phyloP scores from a whole-genome alignment of 768 basidiomycete genomes.

The Crepidotus variabilis region DNA sequence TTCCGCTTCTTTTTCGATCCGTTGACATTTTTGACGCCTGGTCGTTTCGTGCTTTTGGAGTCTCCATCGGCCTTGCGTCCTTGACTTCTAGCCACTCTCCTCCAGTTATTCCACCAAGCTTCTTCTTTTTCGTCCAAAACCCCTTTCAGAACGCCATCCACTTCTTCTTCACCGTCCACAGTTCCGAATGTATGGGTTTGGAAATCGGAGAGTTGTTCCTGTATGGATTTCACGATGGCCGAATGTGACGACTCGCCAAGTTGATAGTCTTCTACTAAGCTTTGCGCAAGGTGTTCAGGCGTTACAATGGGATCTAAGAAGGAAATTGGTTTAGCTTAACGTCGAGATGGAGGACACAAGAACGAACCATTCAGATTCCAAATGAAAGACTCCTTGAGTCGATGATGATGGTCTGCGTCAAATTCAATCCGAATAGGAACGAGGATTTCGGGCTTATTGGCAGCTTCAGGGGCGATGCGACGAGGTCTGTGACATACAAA shows the following conservation, averaged over 20 bases:
- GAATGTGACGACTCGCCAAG: constrained; percentile 63
- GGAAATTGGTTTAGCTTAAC: neutral
- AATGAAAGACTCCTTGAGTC: constrained; percentile 90
- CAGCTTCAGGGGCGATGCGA: constrained; percentile 50
- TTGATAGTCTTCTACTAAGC: constrained; percentile 86
- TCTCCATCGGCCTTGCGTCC: constrained; percentile 21
- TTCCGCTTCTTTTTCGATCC: constrained; percentile 12
- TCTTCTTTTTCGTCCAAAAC: constrained; percentile 44
- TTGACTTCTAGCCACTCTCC: constrained; percentile 45
- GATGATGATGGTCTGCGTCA: constrained; percentile 87
- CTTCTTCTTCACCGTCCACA: constrained; percentile 22
- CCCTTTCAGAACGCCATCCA: constrained; percentile 27
- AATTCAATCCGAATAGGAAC: constrained; percentile 96
- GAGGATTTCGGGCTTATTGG: constrained; percentile 71
- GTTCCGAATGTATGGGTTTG: constrained; percentile 50
- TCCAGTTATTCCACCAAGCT: constrained; percentile 73
- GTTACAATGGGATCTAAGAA: constrained; percentile 79
- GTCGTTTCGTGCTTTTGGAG: constrained; percentile 15
- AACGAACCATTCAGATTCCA: constrained; percentile 93
- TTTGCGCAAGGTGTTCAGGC: constrained; percentile 86
- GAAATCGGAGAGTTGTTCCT: constrained; percentile 83
- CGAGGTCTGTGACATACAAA: constrained; percentile 45
- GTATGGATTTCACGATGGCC: constrained; percentile 76
- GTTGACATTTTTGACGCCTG: constrained; percentile 10
- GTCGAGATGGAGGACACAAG: neutral